Conservation (phyloP, 352 stramenopile species). For the Phytophthora foliorum region DNA sequence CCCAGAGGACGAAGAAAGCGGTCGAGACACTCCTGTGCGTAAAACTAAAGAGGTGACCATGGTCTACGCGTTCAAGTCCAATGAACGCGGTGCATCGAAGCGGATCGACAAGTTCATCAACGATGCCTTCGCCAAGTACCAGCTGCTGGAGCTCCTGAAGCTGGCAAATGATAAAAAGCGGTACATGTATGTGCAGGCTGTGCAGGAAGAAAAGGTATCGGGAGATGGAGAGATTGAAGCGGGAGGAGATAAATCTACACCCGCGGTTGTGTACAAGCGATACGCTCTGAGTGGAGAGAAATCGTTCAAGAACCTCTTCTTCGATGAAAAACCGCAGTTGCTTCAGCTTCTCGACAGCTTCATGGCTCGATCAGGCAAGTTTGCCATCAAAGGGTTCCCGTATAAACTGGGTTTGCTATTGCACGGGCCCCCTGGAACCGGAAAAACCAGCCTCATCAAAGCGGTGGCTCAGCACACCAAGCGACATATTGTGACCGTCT, state of each 20-base stretch:
- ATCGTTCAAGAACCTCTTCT: conserved; percentile 91
- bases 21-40: conserved; percentile 4
- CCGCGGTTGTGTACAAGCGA: conserved; percentile 56
- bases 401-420: conserved; percentile 92
- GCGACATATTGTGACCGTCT: conserved; percentile 83
- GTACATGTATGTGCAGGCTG: conserved; percentile 57
- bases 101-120: conserved; percentile 55
- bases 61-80: conserved; percentile 30
- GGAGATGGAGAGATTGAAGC: conserved; percentile 8
- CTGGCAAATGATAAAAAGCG: conserved; percentile 49
- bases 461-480: conserved; percentile 86
- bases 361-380: conserved; percentile 74
- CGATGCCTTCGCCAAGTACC: conserved; percentile 48
- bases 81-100: conserved; percentile 31
- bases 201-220: conserved; percentile 15
- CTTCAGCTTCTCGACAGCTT: conserved; percentile 84
- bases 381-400: conserved; percentile 88
- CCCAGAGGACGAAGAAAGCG: conserved; percentile 5
- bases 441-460: conserved; percentile 94
- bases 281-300: conserved; percentile 90
- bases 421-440: conserved; percentile 88
- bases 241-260: neutral
- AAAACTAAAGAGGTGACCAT: conserved; percentile 28
- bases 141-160: conserved; percentile 43
- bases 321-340: conserved; percentile 79